phyloP scores from a whole-genome alignment of 305 asterid genomes.

The Plantago coronopus region DNA sequence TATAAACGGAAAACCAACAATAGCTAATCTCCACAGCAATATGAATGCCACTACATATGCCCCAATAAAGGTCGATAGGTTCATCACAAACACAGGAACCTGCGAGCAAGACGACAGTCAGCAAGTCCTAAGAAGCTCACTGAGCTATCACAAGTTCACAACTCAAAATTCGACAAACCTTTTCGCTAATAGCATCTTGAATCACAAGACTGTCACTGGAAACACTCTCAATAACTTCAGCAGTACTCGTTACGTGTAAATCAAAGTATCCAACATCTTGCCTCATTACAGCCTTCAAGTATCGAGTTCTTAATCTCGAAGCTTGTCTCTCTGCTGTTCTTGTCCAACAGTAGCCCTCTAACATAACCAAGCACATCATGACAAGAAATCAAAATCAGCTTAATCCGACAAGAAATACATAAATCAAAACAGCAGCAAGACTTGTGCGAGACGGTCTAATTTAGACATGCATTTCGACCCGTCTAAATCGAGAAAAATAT shows the following conservation, averaged over 20 bases:
- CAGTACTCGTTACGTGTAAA: constrained; percentile 77
- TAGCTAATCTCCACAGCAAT: constrained; percentile 72
- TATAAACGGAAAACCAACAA: constrained; percentile 74
- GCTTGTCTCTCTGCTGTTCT: constrained; percentile 96
- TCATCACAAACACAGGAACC: constrained; percentile 83
- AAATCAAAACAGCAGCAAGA: no score
- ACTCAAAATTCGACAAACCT: constrained; percentile 33
- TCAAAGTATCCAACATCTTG: constrained; percentile 97
- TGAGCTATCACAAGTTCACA: no score
- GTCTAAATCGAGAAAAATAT: no score
- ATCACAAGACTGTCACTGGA: constrained; percentile 85
- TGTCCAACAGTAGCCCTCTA: constrained; percentile 98
- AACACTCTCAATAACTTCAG: constrained; percentile 78
- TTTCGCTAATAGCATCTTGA: constrained; percentile 87
- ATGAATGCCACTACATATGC: constrained; percentile 62
- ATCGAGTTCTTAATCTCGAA: constrained; percentile 60
- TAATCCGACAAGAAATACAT: neutral
- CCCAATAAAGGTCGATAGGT: constrained; percentile 61
- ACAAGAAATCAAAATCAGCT: neutral
- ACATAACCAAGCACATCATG: neutral
- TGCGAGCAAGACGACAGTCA: constrained; percentile 17
- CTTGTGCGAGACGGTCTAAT: no score
- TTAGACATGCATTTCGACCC: no score
- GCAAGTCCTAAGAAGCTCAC: no score
- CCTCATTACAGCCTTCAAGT: constrained; percentile 83